Evolutionary conservation across 805 yeast genomes (phyloP).

Genomic region (Diddensiella santjacobensis): DNA sequence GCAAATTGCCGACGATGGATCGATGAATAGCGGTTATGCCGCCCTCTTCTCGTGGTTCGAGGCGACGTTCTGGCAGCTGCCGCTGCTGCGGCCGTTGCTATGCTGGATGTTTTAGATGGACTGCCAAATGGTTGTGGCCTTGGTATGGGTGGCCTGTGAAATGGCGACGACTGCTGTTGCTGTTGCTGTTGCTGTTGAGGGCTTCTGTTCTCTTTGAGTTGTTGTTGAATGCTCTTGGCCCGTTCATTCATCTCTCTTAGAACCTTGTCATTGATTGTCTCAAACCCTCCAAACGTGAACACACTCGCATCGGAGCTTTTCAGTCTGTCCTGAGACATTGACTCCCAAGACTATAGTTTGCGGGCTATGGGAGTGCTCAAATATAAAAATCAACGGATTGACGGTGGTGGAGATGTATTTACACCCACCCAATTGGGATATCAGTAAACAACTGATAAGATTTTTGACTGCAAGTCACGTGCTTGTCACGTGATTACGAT

Average conservation of each 20-base stretch:
- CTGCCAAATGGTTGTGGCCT: neutral
- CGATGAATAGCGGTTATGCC: constrained; percentile 24
- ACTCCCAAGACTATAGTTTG: neutral
- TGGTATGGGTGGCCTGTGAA: neutral
- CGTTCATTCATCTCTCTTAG: constrained; percentile 35
- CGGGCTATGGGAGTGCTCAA: neutral
- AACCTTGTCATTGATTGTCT: constrained; percentile 33
- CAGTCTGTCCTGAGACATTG: constrained; percentile 4
- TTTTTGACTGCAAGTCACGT: too few relatives aligned
- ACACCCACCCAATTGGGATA: neutral
- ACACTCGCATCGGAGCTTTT: constrained; percentile 15
- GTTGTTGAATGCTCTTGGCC: constrained; percentile 19
- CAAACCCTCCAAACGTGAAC: constrained; percentile 27
- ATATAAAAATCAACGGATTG: too few relatives aligned
- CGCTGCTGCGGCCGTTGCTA: constrained; percentile 11
- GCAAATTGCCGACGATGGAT: constrained; percentile 28
- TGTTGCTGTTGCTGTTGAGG: neutral
- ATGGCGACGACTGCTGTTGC: neutral
- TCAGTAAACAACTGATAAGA: neutral
- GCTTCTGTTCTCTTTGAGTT: neutral
- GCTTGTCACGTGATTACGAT: too few relatives aligned
- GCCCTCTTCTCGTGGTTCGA: constrained; percentile 10
- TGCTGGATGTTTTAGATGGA: neutral
- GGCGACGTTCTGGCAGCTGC: constrained; percentile 16
- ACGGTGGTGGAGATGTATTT: too few relatives aligned